Percentiles rank a stretch among this genome's conserved stretches.
These are phyloP conservation scores for Helichrysum umbraculigerum DNA, from an alignment of 129 eudicot species.

Conservation along the genomic window DNA sequence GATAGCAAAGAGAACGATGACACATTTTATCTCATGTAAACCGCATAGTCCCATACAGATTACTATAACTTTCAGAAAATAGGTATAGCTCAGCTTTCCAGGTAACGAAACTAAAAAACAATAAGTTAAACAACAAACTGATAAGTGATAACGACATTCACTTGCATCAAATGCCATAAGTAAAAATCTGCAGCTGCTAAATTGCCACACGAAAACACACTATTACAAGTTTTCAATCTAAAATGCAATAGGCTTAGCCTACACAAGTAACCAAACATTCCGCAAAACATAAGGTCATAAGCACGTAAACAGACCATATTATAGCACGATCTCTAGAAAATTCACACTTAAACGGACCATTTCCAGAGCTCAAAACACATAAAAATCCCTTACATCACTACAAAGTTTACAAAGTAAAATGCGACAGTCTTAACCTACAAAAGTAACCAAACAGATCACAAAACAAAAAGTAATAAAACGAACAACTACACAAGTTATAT, in stretches of 20 bases:
- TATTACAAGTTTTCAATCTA: not conserved
- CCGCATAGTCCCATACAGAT: slow-evolving; percentile 7
- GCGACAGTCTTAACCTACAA: not conserved
- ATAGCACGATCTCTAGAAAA: not conserved
- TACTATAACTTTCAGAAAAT: not conserved
- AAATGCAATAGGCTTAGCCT: slow-evolving; percentile 3
- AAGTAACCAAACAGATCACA: slow-evolving; percentile 4
- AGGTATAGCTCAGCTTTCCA: not conserved
- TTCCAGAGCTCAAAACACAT: not conserved
- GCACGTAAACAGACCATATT: not conserved
- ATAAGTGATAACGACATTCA: not conserved
- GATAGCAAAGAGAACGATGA: not conserved
- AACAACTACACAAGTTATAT: not conserved
- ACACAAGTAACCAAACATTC: slow-evolving; percentile 4
- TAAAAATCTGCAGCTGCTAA: not conserved
- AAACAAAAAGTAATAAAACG: not conserved
- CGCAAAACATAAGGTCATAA: not conserved
- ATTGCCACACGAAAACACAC: not conserved
- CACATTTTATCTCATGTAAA: slow-evolving; percentile 4
- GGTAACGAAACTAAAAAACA: not conserved
- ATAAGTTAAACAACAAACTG: not conserved
- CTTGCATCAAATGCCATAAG: slow-evolving; percentile 14
- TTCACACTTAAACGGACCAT: not conserved
- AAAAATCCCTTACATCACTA: not conserved
- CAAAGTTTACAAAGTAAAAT: not conserved